Evolutionary conservation across 345 rosid genomes (phyloP), one percentile per base, ranked within the genome.

Genomic region (Populus tremula): DNA sequence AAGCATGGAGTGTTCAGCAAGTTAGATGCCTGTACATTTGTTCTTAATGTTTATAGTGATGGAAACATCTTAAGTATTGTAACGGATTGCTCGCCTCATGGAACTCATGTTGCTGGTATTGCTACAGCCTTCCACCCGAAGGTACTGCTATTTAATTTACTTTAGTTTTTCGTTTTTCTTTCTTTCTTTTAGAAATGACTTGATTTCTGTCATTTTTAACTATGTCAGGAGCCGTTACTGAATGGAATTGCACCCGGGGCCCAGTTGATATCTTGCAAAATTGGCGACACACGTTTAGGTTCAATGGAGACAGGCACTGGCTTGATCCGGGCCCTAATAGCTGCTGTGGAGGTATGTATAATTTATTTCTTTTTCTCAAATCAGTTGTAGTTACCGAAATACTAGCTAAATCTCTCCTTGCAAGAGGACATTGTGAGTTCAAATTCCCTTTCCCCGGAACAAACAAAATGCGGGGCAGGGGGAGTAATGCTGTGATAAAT

Each of bases 221-320:
- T 11, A 70, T 83, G 69, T 68, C 82, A 95, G 99, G 99, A 93
- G 87, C 89, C 93, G 69, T 87, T 95, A 80, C 77, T 95, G 82
- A 95, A 95, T 85, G 99, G 99, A 75, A 82, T 95, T 83, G 98
- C 99, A 76, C 99, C 99, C 71, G 99, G 99, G 74, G 99, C 99
- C 62, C 99, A 95, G 54, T 64, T 95, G 76, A 90, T 95, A 87
- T 95, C 99, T 75, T 95, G 99, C 82, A 95, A 95, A 92, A 95
- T 95, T 85, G 99, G 99, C 73, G 99, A 93, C 77, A 83, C 96
- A 3, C 94, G 99, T 77, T 81, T 95, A 77, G 99, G 92, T 69
- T 95, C 98, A 70, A 93, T 93, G 98, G 98, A 93, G 87, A 95
- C 99, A 36, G 99, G 99, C 83, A 93, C 98, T 78, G 99, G 98